These are phyloP conservation scores for Oryza rufipogon DNA, from an alignment of 176 grass and related monocot species.

Conservation along the genomic window DNA sequence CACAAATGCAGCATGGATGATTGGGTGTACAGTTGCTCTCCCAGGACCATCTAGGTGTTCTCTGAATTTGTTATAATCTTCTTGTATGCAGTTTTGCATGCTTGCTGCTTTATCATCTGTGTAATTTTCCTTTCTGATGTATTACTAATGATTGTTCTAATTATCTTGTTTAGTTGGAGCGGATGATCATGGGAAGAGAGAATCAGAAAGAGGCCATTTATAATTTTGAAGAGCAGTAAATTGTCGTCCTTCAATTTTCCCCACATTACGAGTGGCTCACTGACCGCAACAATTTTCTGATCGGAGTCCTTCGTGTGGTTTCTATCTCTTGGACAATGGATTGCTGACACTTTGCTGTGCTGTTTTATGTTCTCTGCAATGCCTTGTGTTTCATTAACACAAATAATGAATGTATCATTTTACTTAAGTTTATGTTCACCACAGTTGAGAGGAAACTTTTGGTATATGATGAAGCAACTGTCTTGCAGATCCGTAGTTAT, in stretches of 20 bases:
- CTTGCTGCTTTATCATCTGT: not conserved
- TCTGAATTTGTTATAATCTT: not conserved
- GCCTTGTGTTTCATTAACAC: slow-evolving; percentile 6
- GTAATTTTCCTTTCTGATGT: not conserved
- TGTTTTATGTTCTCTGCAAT: slow-evolving; percentile 31
- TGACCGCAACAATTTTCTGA: not conserved
- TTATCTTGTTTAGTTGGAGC: slow-evolving; percentile 32
- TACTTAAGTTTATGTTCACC: not conserved
- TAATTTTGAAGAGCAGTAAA: slow-evolving; percentile 24
- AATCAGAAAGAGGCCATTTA: not conserved
- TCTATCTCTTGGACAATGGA: not conserved
- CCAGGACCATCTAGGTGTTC: not conserved
- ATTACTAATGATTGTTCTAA: slow-evolving; percentile 27
- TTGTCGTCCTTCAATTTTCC: not conserved
- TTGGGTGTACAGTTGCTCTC: not conserved
- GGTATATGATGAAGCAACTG: slow-evolving; percentile 11
- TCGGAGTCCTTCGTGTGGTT: not conserved
- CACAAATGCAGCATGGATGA: not conserved
- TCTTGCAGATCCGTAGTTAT: not conserved
- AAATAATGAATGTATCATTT: slow-evolving; percentile 49
- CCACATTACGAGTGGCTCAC: slow-evolving; percentile 10
- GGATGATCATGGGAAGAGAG: slow-evolving; percentile 26
- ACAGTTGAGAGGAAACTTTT: not conserved
- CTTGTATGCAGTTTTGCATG: not conserved
- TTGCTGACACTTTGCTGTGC: slow-evolving; percentile 9